Evolutionary conservation across 768 basidiomycete species (phyloP), one percentile per base, ranked within the genome.

Genomic region (Boletus reticuloceps): DNA sequence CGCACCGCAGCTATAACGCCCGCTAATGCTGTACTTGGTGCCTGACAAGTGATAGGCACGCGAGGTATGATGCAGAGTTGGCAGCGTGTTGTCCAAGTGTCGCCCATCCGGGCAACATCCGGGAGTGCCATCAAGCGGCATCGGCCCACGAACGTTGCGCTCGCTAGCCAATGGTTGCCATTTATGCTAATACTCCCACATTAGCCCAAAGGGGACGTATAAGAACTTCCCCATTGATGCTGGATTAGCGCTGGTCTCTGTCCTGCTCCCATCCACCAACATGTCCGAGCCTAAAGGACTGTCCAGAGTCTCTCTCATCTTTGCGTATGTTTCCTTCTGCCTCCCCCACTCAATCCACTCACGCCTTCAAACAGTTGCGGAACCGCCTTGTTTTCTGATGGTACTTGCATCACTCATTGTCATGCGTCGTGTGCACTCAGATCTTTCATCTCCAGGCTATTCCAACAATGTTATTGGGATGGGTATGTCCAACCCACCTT

Each of bases 341-440:
- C 4, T 20, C 29, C 2, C 2, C 50, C 19, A 20, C 27, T 38
- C 40, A 40, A 46, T 48, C 32, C 55, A 20, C 57, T 53, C 19
- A 53, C 27, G 2, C 31, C 16, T 40, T 40, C 48, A 49, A 50
- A 49, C 58, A 91, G 89, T 16, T 92, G 91, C 68, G 91, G 91
- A 65, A 94, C 91, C 4, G 91, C 91, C 41, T 75, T 93, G 43
- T 92, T 94, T 74, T 91, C 90, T 27, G 91, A 94, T 69, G 91
- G 90, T 88, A 71, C 27, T 61, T 37, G 12, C 20, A 25, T 50
- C 36, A 36, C 16, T 17, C 17, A 38, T 38, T 8, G 9, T 52
- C 13, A 1, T 36, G n/a, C 10, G 19, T 56, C 31, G 16, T 20
- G 27, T 51, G 29, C 32, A 32, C 47, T 59, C 37, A 65, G 9